phyloP scores from a whole-genome alignment of 768 basidiomycete genomes.

The Hemileccinum rubropunctum region DNA sequence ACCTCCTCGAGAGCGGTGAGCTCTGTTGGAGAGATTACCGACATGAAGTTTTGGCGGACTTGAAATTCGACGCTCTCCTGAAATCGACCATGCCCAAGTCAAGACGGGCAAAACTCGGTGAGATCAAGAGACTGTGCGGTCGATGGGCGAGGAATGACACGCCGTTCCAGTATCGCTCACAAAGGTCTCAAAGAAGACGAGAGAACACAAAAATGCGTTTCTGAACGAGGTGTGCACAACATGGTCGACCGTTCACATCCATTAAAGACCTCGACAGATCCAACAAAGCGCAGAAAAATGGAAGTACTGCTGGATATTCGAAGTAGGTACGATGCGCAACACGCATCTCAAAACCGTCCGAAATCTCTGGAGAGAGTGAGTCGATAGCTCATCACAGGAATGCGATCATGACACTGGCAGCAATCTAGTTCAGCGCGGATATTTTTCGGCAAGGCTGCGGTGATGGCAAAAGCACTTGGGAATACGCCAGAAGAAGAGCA shows the following conservation, averaged over 20 bases:
- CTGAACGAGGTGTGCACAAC: slow-evolving; percentile 64
- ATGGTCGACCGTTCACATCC: slow-evolving; percentile 3
- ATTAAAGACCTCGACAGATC: slow-evolving; percentile 50
- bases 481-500: slow-evolving; percentile 86
- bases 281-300: slow-evolving; percentile 85
- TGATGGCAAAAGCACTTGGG: slow-evolving; percentile 96
- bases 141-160: slow-evolving; percentile 1
- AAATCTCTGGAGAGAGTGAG: slow-evolving; percentile 89
- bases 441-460: slow-evolving; percentile 82
- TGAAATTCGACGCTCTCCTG: slow-evolving; percentile 32
- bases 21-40: slow-evolving; percentile 44
- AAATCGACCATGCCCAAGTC: slow-evolving; percentile 73
- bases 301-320: slow-evolving; percentile 94
- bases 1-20: slow-evolving; percentile 67
- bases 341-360: slow-evolving; percentile 91
- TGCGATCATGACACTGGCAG: slow-evolving; percentile 10
- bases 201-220: slow-evolving; percentile 82
- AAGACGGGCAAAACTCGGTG: slow-evolving; percentile 85
- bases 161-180: slow-evolving; percentile 75
- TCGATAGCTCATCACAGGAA: slow-evolving; percentile 5
- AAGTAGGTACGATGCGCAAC: slow-evolving; percentile 95
- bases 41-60: slow-evolving; percentile 44
- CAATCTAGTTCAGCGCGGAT: slow-evolving; percentile 63
- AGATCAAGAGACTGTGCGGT: slow-evolving; percentile 30
- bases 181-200: slow-evolving; percentile 91